These are phyloP conservation scores for Mucor racemosus DNA, from an alignment of 371 early-diverging fungal species.

Conservation along the genomic window DNA sequence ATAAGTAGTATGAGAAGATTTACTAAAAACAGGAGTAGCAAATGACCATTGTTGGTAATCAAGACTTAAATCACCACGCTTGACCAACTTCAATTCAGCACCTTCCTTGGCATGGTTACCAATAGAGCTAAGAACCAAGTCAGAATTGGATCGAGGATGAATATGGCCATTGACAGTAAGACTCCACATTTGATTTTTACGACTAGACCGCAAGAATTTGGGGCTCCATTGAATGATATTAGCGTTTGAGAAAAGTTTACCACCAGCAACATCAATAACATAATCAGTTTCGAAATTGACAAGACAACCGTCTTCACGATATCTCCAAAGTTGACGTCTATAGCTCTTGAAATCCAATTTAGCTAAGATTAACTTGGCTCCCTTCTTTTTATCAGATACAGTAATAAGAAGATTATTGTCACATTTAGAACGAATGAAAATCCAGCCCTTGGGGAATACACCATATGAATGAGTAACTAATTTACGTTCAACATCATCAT, in stretches of 20 bases:
- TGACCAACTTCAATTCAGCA: conserved; percentile 31
- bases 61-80: conserved; percentile 31
- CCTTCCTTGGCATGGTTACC: conserved; percentile 30
- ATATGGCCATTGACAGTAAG: conserved; percentile 52
- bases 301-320: conserved; percentile 56
- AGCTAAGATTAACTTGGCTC: conserved; percentile 37
- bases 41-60: conserved; percentile 50
- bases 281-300: conserved; percentile 57
- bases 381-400: conserved; percentile 35
- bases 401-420: conserved; percentile 41
- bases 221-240: conserved; percentile 47
- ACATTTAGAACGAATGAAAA: conserved; percentile 50
- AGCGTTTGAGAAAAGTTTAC: conserved; percentile 37
- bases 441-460: conserved; percentile 52
- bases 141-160: conserved; percentile 38
- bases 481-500: conserved; percentile 30
- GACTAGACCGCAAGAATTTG: conserved; percentile 39
- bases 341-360: conserved; percentile 41
- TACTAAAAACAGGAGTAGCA: conserved; percentile 41
- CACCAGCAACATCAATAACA: conserved; percentile 59
- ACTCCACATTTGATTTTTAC: conserved; percentile 54
- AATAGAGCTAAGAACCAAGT: conserved; percentile 38
- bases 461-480: conserved; percentile 44
- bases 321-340: conserved; percentile 61
- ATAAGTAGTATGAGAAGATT: conserved; percentile 20